Evolutionary conservation across 768 basidiomycete species (phyloP).

Genomic region (Leccinum uliginosum): DNA sequence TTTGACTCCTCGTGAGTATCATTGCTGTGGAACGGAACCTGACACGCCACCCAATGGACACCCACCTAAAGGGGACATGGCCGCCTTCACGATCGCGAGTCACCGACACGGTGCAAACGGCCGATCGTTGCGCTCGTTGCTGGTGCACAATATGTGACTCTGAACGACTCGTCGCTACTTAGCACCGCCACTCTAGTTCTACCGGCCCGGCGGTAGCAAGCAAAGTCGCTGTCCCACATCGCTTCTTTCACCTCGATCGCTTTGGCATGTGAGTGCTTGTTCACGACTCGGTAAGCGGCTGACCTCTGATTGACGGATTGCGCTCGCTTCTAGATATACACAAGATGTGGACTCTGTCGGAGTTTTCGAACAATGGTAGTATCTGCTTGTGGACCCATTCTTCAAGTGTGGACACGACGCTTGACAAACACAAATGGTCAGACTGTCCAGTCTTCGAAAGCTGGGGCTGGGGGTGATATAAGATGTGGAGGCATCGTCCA

Average conservation of each 20-base stretch:
- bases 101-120: neutral
- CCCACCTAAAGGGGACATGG: neutral
- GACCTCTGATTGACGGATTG: neutral
- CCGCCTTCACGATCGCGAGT: neutral
- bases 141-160: too few species aligned
- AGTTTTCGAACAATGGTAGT: conserved; percentile 17
- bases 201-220: neutral
- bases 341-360: conserved; percentile 6
- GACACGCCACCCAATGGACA: neutral
- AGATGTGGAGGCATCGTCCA: conserved; percentile 4
- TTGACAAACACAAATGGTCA: conserved; percentile 11
- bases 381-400: neutral
- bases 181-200: neutral
- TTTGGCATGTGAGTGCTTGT: conserved; percentile 5
- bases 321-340: neutral
- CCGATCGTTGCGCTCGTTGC: neutral
- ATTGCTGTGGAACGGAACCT: conserved; percentile 2
- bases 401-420: neutral
- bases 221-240: neutral
- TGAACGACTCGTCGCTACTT: too few species aligned
- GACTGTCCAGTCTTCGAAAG: neutral
- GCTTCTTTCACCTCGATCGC: neutral
- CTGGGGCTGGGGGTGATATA: conserved; percentile 14
- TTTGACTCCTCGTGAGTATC: conserved; percentile 19
- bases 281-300: neutral